These are phyloP conservation scores for Paramecium tetraurelia DNA, from an alignment of 73 alveolate species.

Conservation along the genomic window DNA sequence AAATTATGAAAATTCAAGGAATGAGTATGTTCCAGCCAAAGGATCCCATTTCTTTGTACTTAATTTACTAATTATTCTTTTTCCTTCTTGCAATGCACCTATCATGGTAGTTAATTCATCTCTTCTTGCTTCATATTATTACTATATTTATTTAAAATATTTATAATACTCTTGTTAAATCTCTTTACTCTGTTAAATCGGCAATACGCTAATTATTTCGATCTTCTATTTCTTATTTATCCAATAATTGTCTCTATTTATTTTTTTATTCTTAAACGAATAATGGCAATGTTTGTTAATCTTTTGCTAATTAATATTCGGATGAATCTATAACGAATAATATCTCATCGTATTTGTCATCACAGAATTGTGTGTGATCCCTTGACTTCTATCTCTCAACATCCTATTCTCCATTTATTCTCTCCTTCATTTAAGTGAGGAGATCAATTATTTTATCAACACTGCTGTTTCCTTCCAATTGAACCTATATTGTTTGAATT, in stretches of 20 bases:
- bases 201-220: neutral
- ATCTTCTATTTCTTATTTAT: neutral
- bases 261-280: neutral
- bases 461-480: neutral
- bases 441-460: neutral
- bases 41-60: conserved; percentile 36
- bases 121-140: neutral
- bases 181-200: neutral
- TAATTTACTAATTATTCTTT: neutral
- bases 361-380: conserved; percentile 24
- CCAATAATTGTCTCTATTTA: neutral
- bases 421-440: neutral
- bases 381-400: neutral
- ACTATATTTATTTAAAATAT: neutral
- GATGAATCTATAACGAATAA: conserved; percentile 19
- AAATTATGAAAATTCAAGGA: neutral
- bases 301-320: conserved; percentile 16
- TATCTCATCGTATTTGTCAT: conserved; percentile 12
- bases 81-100: neutral
- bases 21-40: conserved; percentile 13
- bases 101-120: conserved; percentile 14
- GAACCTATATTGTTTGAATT: neutral
- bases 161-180: neutral
- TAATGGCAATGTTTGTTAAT: neutral
- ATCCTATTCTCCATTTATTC: conserved; percentile 21